Conservation (phyloP, 129 eudicot genomes). For the Flaveria brownii region DNA sequence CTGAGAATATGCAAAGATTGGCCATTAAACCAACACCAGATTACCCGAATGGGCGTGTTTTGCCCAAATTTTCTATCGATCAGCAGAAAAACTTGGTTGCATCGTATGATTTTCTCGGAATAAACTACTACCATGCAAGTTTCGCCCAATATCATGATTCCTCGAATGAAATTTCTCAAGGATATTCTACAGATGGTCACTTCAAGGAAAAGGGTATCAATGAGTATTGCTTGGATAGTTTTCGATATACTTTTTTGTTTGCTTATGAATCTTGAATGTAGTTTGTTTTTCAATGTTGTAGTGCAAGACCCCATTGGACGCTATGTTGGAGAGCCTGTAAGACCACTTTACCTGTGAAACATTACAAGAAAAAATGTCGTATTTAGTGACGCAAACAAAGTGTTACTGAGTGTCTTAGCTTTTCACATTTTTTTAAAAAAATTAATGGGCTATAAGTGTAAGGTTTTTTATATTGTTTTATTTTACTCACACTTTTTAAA, state of each 20-base stretch:
- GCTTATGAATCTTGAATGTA: background rate
- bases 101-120: slow-evolving; percentile 63
- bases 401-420: background rate
- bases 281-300: background rate
- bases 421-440: background rate
- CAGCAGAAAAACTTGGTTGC: slow-evolving; percentile 35
- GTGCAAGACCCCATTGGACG: slow-evolving; percentile 10
- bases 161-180: background rate
- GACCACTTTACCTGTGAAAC: background rate
- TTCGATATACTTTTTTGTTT: background rate
- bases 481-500: too few species aligned
- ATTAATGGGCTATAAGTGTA: too few species aligned
- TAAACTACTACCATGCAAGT: slow-evolving; percentile 54
- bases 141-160: slow-evolving; percentile 31
- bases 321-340: slow-evolving; percentile 22
- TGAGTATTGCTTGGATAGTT: background rate
- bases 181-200: slow-evolving; percentile 36
- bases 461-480: background rate
- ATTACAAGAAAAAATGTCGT: background rate
- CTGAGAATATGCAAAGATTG: slow-evolving; percentile 36
- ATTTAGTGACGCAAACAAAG: background rate
- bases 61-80: slow-evolving; percentile 4
- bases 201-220: slow-evolving; percentile 17
- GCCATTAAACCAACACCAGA: slow-evolving; percentile 36
- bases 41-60: slow-evolving; percentile 31